These are phyloP conservation scores for Luvunga scandens DNA, from an alignment of 345 rosid genomes.

Conservation along the genomic window DNA sequence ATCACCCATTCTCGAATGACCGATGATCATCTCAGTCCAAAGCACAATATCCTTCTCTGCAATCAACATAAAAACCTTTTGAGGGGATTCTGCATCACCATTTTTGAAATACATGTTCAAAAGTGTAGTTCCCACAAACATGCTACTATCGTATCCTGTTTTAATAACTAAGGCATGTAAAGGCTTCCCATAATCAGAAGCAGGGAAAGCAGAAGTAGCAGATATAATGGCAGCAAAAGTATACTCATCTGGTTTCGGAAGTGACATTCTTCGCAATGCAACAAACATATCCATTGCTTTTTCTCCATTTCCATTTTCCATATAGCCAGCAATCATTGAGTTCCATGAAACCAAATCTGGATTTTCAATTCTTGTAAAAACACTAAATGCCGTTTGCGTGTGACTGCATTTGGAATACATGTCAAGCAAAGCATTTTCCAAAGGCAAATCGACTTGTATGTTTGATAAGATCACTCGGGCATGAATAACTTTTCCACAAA, in stretches of 20 bases:
- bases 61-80: slow-evolving; percentile 40
- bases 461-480: slow-evolving; percentile 46
- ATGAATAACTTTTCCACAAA: slow-evolving; percentile 49
- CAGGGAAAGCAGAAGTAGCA: slow-evolving; percentile 37
- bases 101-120: slow-evolving; percentile 74
- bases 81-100: slow-evolving; percentile 52
- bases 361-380: slow-evolving; percentile 45
- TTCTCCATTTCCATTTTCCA: slow-evolving; percentile 58
- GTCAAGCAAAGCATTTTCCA: slow-evolving; percentile 78
- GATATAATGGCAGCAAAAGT: slow-evolving; percentile 70
- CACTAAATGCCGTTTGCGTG: slow-evolving; percentile 32
- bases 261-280: slow-evolving; percentile 32
- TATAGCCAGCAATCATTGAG: slow-evolving; percentile 65
- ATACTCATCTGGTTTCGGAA: slow-evolving; percentile 68
- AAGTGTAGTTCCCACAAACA: slow-evolving; percentile 65
- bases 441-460: slow-evolving; percentile 45
- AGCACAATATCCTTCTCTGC: slow-evolving; percentile 65
- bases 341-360: slow-evolving; percentile 82
- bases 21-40: slow-evolving; percentile 91
- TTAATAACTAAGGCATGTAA: slow-evolving; percentile 61
- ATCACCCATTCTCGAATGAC: slow-evolving; percentile 66
- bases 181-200: slow-evolving; percentile 48
- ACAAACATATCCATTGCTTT: slow-evolving; percentile 53
- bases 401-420: slow-evolving; percentile 76
- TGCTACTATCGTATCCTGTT: slow-evolving; percentile 48